phyloP scores from a whole-genome alignment of 768 basidiomycete species.

The Russula griseocarnosa region DNA sequence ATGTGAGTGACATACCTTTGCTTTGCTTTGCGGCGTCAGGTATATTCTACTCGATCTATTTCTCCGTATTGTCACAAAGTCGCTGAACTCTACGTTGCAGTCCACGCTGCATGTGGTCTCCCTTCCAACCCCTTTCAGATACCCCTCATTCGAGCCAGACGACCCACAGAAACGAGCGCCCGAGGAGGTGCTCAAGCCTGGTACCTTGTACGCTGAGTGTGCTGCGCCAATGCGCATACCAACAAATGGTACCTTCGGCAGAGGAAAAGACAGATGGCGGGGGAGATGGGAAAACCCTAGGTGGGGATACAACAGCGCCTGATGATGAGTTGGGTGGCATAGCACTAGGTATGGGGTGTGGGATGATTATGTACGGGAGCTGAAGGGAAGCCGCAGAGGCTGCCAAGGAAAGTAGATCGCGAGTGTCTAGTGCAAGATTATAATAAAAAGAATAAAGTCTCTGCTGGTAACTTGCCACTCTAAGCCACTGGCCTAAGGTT shows the following conservation, averaged over 20 bases:
- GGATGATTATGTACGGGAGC: slow-evolving; percentile 66
- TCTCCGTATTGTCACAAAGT: slow-evolving; percentile 65
- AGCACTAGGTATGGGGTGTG: slow-evolving; percentile 61
- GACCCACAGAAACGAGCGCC: slow-evolving; percentile 17
- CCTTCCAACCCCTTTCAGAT: slow-evolving; percentile 75
- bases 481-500: too few relatives aligned
- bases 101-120: slow-evolving; percentile 77
- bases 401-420: not conserved
- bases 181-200: slow-evolving; percentile 71
- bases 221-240: slow-evolving; percentile 41
- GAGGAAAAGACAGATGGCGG: slow-evolving; percentile 30
- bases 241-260: slow-evolving; percentile 22
- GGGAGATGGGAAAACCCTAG: slow-evolving; percentile 33
- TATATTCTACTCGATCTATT: slow-evolving; percentile 66
- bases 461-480: too few relatives aligned
- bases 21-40: slow-evolving; percentile 38
- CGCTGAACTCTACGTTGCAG: slow-evolving; percentile 60
- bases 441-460: too few relatives aligned
- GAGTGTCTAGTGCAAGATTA: too few relatives aligned
- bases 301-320: slow-evolving; percentile 35
- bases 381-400: slow-evolving; percentile 51
- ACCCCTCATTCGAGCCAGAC: slow-evolving; percentile 35
- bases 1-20: slow-evolving; percentile 42
- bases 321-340: slow-evolving; percentile 77
- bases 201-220: slow-evolving; percentile 74